Percentiles rank a stretch among this genome's conserved stretches.
Conservation (phyloP, 2,329 filamentous ascomycete species). For the Calycina marina region DNA sequence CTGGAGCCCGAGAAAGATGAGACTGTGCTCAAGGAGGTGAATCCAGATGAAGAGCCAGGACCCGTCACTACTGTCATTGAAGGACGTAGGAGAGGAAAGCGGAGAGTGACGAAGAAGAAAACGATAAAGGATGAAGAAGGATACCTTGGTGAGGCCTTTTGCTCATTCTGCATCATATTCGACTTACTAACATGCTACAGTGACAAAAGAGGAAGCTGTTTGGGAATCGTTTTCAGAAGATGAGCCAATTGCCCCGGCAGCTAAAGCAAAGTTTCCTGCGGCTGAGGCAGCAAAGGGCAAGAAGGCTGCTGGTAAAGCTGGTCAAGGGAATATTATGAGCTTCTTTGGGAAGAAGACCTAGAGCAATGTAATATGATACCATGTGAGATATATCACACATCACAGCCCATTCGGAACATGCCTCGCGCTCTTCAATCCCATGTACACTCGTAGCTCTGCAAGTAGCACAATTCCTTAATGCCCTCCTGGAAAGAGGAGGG, state of each 20-base stretch:
- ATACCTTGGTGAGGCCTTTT: constrained; percentile 56
- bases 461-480: too few relatives aligned
- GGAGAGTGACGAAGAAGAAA: constrained; percentile 77
- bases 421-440: too few relatives aligned
- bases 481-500: too few relatives aligned
- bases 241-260: constrained; percentile 37
- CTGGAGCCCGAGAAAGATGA: constrained; percentile 17
- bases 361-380: too few relatives aligned
- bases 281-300: constrained; percentile 35
- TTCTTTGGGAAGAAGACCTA: constrained; percentile 91
- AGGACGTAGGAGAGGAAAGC: constrained; percentile 59
- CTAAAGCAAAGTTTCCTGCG: constrained; percentile 33
- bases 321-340: constrained; percentile 77
- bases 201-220: constrained; percentile 67
- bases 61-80: constrained; percentile 37
- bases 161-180: background rate
- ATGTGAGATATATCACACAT: too few relatives aligned
- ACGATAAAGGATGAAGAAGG: constrained; percentile 78
- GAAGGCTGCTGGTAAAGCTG: constrained; percentile 40
- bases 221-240: constrained; percentile 96
- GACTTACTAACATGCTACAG: constrained; percentile 29
- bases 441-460: too few relatives aligned
- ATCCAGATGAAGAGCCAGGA: constrained; percentile 21
- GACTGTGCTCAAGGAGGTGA: constrained; percentile 26
- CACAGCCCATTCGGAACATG: too few relatives aligned